Percentiles rank a stretch among this genome's conserved stretches.
phyloP scores from a whole-genome alignment of 1,139 yeast species.

The Debaryomyces coudertii region DNA sequence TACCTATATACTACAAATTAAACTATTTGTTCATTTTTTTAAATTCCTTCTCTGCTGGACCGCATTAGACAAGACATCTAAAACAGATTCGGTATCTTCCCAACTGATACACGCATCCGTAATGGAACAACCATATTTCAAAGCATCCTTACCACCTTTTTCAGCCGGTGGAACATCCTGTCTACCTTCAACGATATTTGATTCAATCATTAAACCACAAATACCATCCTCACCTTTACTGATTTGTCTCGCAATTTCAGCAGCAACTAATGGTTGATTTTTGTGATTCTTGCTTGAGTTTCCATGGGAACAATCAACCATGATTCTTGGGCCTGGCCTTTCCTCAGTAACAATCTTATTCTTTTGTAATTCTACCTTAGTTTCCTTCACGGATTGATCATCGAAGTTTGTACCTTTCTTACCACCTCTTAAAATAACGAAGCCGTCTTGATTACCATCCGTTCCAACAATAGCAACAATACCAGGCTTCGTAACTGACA shows the following conservation, averaged over 20 bases:
- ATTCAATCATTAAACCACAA: constrained; percentile 96
- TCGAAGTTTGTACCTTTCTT: constrained; percentile 90
- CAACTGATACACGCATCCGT: constrained; percentile 96
- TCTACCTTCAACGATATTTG: constrained; percentile 87
- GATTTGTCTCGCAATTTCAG: constrained; percentile 75
- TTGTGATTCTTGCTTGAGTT: constrained; percentile 87
- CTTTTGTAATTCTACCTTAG: constrained; percentile 64
- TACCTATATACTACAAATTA: not conserved
- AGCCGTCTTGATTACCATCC: constrained; percentile 88
- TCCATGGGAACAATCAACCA: constrained; percentile 98
- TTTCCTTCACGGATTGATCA: constrained; percentile 66
- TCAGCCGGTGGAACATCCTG: constrained; percentile 79
- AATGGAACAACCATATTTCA: constrained; percentile 90
- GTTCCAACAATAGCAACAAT: constrained; percentile 95
- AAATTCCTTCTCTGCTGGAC: constrained; percentile 72
- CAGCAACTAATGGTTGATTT: constrained; percentile 94
- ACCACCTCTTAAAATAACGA: constrained; percentile 94
- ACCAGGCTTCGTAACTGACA: constrained; percentile 86
- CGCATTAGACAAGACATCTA: constrained; percentile 73
- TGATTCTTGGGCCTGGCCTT: constrained; percentile 66
- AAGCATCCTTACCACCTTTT: constrained; percentile 67
- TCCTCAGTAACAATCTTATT: constrained; percentile 54
- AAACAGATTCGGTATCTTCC: constrained; percentile 77
- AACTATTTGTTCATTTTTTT: constrained; percentile 15
- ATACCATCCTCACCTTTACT: constrained; percentile 73